phyloP scores from a whole-genome alignment of 176 grass and related monocot species.

The Ampelocalamus luodianensis region DNA sequence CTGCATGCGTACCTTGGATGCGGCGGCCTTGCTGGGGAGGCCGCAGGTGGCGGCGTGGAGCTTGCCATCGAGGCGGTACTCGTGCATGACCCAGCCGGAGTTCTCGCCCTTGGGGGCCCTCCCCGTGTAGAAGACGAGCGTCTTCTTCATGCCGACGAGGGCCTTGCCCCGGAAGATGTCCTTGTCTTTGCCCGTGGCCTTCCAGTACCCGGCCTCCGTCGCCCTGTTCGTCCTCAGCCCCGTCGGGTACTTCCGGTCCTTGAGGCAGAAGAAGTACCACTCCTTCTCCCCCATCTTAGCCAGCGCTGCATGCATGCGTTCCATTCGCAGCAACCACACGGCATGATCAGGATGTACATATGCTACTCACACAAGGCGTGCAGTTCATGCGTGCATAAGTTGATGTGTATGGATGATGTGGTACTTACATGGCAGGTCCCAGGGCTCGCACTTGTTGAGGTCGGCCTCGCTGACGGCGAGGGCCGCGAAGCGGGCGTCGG shows the following conservation, averaged over 20 bases:
- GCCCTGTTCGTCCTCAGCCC: conserved; percentile 81
- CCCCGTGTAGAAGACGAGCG: conserved; percentile 94
- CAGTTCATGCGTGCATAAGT: background rate
- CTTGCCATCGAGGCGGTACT: conserved; percentile 65
- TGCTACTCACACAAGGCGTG: background rate
- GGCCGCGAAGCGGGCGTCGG: conserved; percentile 57
- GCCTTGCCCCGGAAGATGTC: conserved; percentile 58
- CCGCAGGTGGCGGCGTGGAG: conserved; percentile 42
- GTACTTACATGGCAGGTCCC: conserved; percentile 76
- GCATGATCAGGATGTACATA: background rate
- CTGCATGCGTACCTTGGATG: conserved; percentile 48
- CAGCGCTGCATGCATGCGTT: conserved; percentile 40
- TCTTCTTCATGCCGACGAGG: conserved; percentile 93
- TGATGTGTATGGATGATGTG: background rate
- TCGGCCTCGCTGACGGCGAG: conserved; percentile 64
- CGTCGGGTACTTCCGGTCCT: conserved; percentile 85
- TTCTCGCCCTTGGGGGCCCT: conserved; percentile 84
- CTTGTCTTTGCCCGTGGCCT: conserved; percentile 85
- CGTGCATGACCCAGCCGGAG: conserved; percentile 87
- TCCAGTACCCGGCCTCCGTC: conserved; percentile 79
- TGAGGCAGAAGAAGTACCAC: conserved; percentile 92
- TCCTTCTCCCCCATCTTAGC: conserved; percentile 84
- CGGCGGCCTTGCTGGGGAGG: conserved; percentile 27
- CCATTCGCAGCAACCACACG: background rate
- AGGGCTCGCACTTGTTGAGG: conserved; percentile 79